phyloP scores from a whole-genome alignment of 805 yeast species.

The Teunomyces funiuensis region DNA sequence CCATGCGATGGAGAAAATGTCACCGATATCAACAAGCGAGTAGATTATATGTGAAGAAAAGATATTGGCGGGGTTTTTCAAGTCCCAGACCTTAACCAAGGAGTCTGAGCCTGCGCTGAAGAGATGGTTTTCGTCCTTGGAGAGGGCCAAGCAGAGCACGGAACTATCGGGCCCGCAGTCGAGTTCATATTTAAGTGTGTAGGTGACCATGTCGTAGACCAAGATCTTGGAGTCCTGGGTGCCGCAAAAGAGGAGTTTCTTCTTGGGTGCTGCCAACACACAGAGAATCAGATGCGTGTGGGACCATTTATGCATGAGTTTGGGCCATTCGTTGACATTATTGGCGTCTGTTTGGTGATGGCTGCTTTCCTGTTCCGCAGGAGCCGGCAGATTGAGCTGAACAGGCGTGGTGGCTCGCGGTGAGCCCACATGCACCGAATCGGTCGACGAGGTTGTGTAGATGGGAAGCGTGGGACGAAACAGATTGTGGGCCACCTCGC shows the following conservation, averaged over 20 bases:
- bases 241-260: conserved; percentile 74
- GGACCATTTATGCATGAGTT: conserved; percentile 66
- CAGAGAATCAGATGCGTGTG: conserved; percentile 72
- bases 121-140: conserved; percentile 54
- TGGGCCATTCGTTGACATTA: conserved; percentile 7
- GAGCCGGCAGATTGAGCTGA: conserved; percentile 22
- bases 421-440: conserved; percentile 11
- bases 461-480: conserved; percentile 29
- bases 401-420: conserved; percentile 20
- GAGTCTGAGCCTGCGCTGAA: conserved; percentile 93
- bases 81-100: conserved; percentile 80
- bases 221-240: conserved; percentile 82
- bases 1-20: conserved; percentile 82
- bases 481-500: conserved; percentile 30
- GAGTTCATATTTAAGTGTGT: conserved; percentile 51
- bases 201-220: conserved; percentile 66
- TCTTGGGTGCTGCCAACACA: conserved; percentile 58
- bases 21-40: conserved; percentile 87
- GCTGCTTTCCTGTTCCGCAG: conserved; percentile 7
- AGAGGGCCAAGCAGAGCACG: conserved; percentile 66
- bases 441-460: conserved; percentile 19
- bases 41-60: conserved; percentile 67
- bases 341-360: background rate
- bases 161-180: conserved; percentile 55
- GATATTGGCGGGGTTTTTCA: conserved; percentile 22